Conservation (phyloP, 306 rosid species). For the Senna siamea region DNA sequence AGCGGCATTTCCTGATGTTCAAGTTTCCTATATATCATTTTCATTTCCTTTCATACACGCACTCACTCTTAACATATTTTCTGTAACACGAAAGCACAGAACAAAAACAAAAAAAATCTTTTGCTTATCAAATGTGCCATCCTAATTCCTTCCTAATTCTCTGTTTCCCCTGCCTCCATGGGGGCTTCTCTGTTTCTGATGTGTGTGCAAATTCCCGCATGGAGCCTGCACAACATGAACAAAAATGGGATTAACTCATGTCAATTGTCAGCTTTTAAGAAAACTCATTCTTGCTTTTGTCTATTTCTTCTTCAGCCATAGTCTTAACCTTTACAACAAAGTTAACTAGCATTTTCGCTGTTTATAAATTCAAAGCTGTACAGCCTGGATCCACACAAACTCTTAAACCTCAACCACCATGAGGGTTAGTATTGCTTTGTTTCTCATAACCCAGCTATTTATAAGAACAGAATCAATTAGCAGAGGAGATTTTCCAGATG, state of each 20-base stretch:
- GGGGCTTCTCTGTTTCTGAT: background rate
- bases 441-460: constrained; percentile 42
- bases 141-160: constrained; percentile 20
- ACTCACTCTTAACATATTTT: constrained; percentile 21
- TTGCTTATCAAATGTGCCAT: constrained; percentile 34
- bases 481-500: constrained; percentile 83
- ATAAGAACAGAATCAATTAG: constrained; percentile 57
- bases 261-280: constrained; percentile 17
- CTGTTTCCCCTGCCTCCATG: background rate
- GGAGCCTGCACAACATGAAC: constrained; percentile 33
- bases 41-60: constrained; percentile 30
- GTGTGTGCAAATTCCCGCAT: background rate
- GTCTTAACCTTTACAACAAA: constrained; percentile 50
- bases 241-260: constrained; percentile 16
- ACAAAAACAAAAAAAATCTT: background rate
- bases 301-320: constrained; percentile 38
- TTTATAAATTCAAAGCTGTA: constrained; percentile 36
- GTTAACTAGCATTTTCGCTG: constrained; percentile 38
- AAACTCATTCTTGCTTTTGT: constrained; percentile 30
- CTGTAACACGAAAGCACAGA: background rate
- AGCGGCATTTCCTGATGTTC: constrained; percentile 33
- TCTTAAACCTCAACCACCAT: constrained; percentile 46
- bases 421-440: constrained; percentile 44
- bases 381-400: constrained; percentile 25
- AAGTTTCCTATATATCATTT: constrained; percentile 41